Evolutionary conservation across 176 grass and related monocot genomes (phyloP).

Genomic region (Bromus sterilis): DNA sequence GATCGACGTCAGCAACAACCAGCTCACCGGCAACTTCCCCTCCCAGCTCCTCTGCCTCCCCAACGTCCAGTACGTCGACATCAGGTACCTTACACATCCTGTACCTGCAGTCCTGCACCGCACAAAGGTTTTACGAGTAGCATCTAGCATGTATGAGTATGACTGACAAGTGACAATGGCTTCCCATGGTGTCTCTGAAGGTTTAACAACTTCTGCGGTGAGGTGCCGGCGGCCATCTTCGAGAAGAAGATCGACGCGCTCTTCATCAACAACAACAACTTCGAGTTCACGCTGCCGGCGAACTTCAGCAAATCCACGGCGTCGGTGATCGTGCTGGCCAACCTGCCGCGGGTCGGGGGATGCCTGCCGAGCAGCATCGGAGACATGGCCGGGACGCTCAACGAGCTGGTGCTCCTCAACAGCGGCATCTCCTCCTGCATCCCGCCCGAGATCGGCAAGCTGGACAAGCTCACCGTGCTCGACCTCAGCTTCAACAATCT

Average conservation of each 20-base stretch:
- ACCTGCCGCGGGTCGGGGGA: constrained; percentile 49
- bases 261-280: constrained; percentile 91
- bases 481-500: constrained; percentile 83
- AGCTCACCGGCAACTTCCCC: constrained; percentile 59
- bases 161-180: too few species aligned
- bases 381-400: constrained; percentile 68
- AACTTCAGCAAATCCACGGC: constrained; percentile 65
- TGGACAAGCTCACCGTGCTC: constrained; percentile 76
- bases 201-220: constrained; percentile 67
- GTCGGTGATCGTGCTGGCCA: constrained; percentile 81
- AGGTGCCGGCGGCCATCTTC: constrained; percentile 61
- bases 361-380: constrained; percentile 72
- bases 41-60: constrained; percentile 52
- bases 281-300: constrained; percentile 48
- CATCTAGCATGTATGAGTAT: neutral
- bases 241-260: constrained; percentile 76
- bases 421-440: constrained; percentile 89
- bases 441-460: constrained; percentile 62
- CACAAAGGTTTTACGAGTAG: neutral
- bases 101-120: neutral
- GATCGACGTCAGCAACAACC: constrained; percentile 82
- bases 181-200: constrained; percentile 3
- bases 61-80: constrained; percentile 60
- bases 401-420: constrained; percentile 69
- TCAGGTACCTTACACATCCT: constrained; percentile 34